Base-by-base conservation (phyloP, 2,329 filamentous ascomycete species). In the Tolypocladium nubicola region DNA sequence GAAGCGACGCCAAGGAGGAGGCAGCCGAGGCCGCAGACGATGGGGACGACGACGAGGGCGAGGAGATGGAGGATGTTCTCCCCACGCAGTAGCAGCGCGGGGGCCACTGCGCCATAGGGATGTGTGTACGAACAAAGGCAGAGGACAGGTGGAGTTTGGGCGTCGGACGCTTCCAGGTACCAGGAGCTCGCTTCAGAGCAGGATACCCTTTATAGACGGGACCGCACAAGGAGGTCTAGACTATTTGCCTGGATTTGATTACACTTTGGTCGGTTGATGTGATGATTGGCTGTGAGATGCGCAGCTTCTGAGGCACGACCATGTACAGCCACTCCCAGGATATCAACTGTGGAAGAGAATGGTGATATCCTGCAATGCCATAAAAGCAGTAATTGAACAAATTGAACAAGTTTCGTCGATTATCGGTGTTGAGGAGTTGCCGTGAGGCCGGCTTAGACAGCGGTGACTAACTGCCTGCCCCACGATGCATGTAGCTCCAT, bases 41-140 rank as follows among this genome's bases (percentile, higher is more conserved):
- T 13, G 88, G 88, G 14, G 81, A 82, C 19, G 88, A 89, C 33
- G 84, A 86, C 26, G 82, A 84, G 26, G 79, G 86, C 56, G 76
- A 87, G 58, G 85, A 90, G 70, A 91, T 94, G 81, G 89, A 93
- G 71, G 89, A 91, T 70, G 87, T 92, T n/a, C 65, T 80, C 45
- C 67, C 66, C 11, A 61, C 63, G 39, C 59, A 65, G 35, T 66
- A 62, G 50, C 21, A 35, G 6, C 7, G 11, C 47, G 33, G 21
- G 38, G 38, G n/a, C 9, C 10, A 47, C 21, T 23, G 26, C 35
- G 33, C 9, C 21, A 19, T 6, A 11, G 38, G n/a, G 21, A 30
- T 49, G 45, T 4, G 3, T 13, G 16, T 10, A 35, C 30, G 30
- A 35, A 19, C 16, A 35, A 47, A 58, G 37, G 23, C 38, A 33